These are phyloP conservation scores for Magnolia changhungtana DNA, from an alignment of 164 flowering plant species.

Conservation along the genomic window DNA sequence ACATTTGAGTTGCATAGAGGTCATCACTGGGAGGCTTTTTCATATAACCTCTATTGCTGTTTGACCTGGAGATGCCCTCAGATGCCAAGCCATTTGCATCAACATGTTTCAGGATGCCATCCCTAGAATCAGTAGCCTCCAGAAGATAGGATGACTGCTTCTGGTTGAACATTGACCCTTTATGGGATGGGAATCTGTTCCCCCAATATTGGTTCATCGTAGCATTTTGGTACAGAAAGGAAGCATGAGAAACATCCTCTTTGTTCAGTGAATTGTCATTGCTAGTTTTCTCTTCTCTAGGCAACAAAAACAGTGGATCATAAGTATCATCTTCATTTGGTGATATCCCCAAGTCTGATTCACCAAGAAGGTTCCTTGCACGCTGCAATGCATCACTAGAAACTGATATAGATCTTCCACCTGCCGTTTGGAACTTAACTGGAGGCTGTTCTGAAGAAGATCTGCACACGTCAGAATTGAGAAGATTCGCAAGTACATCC, in stretches of 20 bases:
- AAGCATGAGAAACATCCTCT: slow-evolving; percentile 29
- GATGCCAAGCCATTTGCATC: slow-evolving; percentile 32
- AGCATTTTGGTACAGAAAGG: slow-evolving; percentile 22
- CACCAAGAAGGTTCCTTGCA: slow-evolving; percentile 88
- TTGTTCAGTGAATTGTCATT: slow-evolving; percentile 24
- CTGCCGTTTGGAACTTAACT: slow-evolving; percentile 83
- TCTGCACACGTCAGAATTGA: slow-evolving; percentile 20
- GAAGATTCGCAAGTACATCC: slow-evolving; percentile 18
- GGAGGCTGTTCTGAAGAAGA: slow-evolving; percentile 46
- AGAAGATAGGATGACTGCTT: slow-evolving; percentile 15
- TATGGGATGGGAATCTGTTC: slow-evolving; percentile 40
- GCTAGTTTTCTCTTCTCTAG: slow-evolving; percentile 15
- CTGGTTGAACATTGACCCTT: slow-evolving; percentile 29
- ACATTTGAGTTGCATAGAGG: slow-evolving; percentile 6
- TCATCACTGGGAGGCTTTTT: slow-evolving; percentile 22
- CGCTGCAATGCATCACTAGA: slow-evolving; percentile 85
- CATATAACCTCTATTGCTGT: slow-evolving; percentile 9
- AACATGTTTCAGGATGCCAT: slow-evolving; percentile 46
- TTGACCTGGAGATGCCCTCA: slow-evolving; percentile 14
- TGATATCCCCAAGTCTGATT: slow-evolving; percentile 43
- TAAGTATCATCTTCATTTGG: slow-evolving; percentile 31
- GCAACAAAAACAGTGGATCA: slow-evolving; percentile 23
- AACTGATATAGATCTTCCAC: slow-evolving; percentile 86
- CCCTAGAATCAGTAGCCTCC: slow-evolving; percentile 27
- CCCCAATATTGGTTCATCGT: slow-evolving; percentile 19